Conservation (phyloP, 2,329 filamentous ascomycete genomes). For the Alternaria triticimaculans region DNA sequence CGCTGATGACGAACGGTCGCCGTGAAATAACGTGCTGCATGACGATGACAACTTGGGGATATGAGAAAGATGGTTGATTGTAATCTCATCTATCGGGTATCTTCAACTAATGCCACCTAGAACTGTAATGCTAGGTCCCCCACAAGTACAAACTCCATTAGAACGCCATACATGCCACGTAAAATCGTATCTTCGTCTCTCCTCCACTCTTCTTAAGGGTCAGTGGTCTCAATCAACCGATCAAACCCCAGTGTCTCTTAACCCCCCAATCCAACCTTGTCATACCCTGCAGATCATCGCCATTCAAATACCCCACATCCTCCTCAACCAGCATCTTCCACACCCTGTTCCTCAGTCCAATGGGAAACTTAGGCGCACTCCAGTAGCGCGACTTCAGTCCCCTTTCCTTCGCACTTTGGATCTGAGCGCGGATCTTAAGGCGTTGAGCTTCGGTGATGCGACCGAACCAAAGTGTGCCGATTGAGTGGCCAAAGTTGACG, state of each 20-base stretch:
- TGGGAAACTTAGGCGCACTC: slow-evolving; percentile 63
- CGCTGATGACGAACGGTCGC: neutral
- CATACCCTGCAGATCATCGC: slow-evolving; percentile 62
- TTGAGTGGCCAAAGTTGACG: slow-evolving; percentile 60
- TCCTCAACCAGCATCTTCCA: slow-evolving; percentile 62
- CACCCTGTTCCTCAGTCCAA: slow-evolving; percentile 59
- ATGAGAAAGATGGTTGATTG: neutral
- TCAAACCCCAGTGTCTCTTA: slow-evolving; percentile 33
- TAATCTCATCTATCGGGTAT: slow-evolving; percentile 1
- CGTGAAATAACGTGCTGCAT: neutral
- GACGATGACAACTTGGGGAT: neutral
- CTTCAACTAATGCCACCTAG: neutral
- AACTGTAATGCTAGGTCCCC: neutral
- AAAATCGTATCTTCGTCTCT: neutral
- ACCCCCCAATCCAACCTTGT: slow-evolving; percentile 56
- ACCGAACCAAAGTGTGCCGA: slow-evolving; percentile 61
- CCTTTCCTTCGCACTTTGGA: slow-evolving; percentile 57
- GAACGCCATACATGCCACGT: neutral
- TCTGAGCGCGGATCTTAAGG: slow-evolving; percentile 57
- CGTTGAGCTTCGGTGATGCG: slow-evolving; percentile 57
- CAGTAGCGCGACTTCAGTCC: slow-evolving; percentile 65
- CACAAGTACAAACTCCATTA: neutral
- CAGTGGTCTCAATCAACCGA: slow-evolving; percentile 3
- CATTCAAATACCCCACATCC: slow-evolving; percentile 64
- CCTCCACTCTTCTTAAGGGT: neutral